phyloP scores from a whole-genome alignment of 345 rosid genomes.

The Aquilaria malaccensis region DNA sequence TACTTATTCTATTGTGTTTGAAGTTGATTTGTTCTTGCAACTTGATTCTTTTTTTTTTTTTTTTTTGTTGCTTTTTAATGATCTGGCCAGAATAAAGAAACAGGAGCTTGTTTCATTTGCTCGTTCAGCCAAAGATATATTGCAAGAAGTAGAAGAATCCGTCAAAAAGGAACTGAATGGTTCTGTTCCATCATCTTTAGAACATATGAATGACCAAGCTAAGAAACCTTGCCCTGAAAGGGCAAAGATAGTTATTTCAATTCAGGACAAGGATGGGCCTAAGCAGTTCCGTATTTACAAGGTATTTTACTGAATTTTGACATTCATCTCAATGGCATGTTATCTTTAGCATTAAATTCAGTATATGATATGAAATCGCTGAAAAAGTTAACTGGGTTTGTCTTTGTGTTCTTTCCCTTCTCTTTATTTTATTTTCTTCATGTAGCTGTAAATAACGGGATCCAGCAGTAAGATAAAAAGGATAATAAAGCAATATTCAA shows the following conservation, averaged over 20 bases:
- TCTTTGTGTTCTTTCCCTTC: not conserved
- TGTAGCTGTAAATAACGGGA: too few relatives aligned
- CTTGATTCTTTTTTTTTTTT: not conserved
- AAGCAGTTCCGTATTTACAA: constrained; percentile 59
- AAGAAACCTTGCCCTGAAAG: constrained; percentile 34
- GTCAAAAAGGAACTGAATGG: constrained; percentile 25
- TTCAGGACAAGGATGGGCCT: constrained; percentile 63
- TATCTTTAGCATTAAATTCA: too few relatives aligned
- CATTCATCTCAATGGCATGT: not conserved
- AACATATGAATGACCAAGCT: constrained; percentile 26
- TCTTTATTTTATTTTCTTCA: not conserved
- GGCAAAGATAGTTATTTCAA: constrained; percentile 55
- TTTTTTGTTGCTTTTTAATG: constrained; percentile 7
- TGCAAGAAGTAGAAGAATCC: constrained; percentile 50
- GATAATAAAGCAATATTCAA: too few relatives aligned
- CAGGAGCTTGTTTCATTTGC: constrained; percentile 63
- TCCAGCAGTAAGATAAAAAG: too few relatives aligned
- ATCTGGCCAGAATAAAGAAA: constrained; percentile 49
- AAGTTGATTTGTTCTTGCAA: not conserved
- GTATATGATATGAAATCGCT: too few relatives aligned
- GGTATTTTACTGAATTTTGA: constrained; percentile 32
- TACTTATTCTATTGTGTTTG: not conserved
- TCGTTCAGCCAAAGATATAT: constrained; percentile 39
- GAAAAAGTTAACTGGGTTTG: not conserved
- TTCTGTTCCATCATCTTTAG: constrained; percentile 24